A percentile compares a stretch with the other conserved stretches of the same genome.
These are phyloP conservation scores for Mycena rebaudengoi DNA, from an alignment of 768 basidiomycete genomes.

Conservation along the genomic window DNA sequence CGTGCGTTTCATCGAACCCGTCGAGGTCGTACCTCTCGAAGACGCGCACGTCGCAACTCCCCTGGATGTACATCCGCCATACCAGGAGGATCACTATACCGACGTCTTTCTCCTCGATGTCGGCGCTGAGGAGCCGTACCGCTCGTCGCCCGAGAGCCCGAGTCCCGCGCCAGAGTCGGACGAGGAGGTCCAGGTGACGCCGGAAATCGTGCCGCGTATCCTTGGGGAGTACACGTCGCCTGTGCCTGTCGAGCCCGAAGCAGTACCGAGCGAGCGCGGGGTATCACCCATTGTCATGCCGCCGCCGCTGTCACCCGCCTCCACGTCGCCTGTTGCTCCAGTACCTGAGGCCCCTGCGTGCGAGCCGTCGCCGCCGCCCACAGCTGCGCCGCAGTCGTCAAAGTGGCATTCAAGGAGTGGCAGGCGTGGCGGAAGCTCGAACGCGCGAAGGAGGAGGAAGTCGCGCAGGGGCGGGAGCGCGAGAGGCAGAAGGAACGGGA, in stretches of 20 bases:
- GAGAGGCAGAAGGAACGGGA: constrained; percentile 5
- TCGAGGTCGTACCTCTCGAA: not conserved
- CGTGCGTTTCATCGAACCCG: not conserved
- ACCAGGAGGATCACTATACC: not conserved
- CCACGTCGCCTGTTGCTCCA: not conserved
- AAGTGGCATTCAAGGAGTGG: constrained; percentile 18
- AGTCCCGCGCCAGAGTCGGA: constrained; percentile 15
- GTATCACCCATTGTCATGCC: not conserved
- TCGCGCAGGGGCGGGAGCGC: not conserved
- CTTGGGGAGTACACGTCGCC: not conserved
- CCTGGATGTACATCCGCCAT: not conserved
- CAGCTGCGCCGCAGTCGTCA: not conserved
- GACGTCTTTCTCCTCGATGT: not conserved
- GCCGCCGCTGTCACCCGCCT: not conserved
- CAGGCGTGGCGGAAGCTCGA: not conserved
- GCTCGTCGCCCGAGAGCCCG: constrained; percentile 17
- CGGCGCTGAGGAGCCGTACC: constrained; percentile 17
- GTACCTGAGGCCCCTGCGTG: not conserved
- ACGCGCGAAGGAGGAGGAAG: constrained; percentile 2
- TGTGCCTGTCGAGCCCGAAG: not conserved
- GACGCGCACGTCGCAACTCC: not conserved
- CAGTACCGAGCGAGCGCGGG: not conserved
- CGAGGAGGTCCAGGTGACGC: not conserved
- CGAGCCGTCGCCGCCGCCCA: not conserved
- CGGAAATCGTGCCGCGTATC: not conserved